Base-by-base conservation (phyloP, 1,139 yeast genomes). In the Yamadazyma pseudoaaseri region DNA sequence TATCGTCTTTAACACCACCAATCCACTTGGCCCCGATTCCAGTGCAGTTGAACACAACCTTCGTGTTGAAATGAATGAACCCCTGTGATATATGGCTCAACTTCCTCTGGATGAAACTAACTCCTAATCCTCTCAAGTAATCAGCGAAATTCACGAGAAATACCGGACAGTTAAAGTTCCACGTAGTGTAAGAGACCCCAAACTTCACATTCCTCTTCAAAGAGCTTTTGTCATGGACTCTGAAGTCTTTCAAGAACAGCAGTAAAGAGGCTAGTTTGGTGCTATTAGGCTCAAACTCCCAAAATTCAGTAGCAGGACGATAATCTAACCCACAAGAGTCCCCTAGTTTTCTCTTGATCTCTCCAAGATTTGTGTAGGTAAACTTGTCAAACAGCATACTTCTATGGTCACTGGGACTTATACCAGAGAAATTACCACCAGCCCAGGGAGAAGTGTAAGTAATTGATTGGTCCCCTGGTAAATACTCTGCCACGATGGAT, bases 81-180 rank as follows among this genome's bases (percentile, higher is more conserved):
- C 29, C 29, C 11, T 26, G 29, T 9, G 29, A 26, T 4, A 27
- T 27, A n/a, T 17, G 23, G 11, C 16, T 18, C 23, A 27, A 27
- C 25, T 60, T 66, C 20, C 55, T 52, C 40, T 76, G 65, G 9
- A 51, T 43, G 38, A 81, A 74, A 1, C 42, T 48, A n/a, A 81
- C 80, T 1, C 86, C 86, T 21, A 54, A 38, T 11, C 54, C 49
- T 13, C 39, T 41, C 37, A 81, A 59, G 41, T 71, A 71, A 3
- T 49, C 41, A 39, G 66, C 58, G 38, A 81, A 54, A 37, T 68
- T 70, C 30, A 55, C 50, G 34, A 81, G 54, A 49, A 80, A 78
- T 33, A 64, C 58, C 2, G 87, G 86, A 44, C 85, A 71, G 51
- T 78, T 78, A 63, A 82, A 81, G 51, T 78, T 77, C 79, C 81